Base-by-base conservation (phyloP, 805 yeast species). In the Sungouiozyma ichnusensis region DNA sequence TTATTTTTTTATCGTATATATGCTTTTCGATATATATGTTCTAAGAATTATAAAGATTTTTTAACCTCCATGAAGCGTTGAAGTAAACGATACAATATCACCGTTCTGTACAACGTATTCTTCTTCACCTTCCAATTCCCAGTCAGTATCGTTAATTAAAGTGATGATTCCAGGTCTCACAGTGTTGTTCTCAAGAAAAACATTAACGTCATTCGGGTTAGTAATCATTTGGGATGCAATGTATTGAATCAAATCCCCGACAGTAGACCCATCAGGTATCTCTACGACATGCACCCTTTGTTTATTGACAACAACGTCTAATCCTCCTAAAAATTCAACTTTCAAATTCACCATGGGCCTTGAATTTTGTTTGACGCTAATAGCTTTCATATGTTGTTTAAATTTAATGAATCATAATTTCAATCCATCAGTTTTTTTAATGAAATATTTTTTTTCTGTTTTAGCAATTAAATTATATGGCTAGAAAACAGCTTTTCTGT, bases 61-160 rank as follows among this genome's bases (percentile, higher is more conserved):
- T 49, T 50, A 90, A 37, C 98, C 98, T 3, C 98, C 98, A 53
- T 90, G 98, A 46, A 90, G 67, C 3, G 98, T 92, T 35, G 94
- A 83, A 1, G 97, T 90, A 55, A 90, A 90, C 2, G 94, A 77
- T 33, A 90, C 72, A 17, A 76, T 69, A 60, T 90, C 98, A 11
- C 83, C 80, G 38, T 73, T 64, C 60, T 85, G 82, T 14, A 92
- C 60, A n/a, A 69, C 76, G 54, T 87, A 87, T 8, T 76, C 81
- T 52, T 85, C 87, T 61, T 81, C 87, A 9, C 86, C 97, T 59
- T 87, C 94, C 13, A 90, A 64, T 55, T 90, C 98, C 97, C 97
- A 90, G 64, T 90, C 98, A 0, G 94, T 79, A 58, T 90, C 97
- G 56, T 90, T 90, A 47, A 90, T 82, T 43, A 90, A 70, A 8